These are phyloP conservation scores for Vigna reflexopilosa DNA, from an alignment of 306 rosid species.

Conservation along the genomic window DNA sequence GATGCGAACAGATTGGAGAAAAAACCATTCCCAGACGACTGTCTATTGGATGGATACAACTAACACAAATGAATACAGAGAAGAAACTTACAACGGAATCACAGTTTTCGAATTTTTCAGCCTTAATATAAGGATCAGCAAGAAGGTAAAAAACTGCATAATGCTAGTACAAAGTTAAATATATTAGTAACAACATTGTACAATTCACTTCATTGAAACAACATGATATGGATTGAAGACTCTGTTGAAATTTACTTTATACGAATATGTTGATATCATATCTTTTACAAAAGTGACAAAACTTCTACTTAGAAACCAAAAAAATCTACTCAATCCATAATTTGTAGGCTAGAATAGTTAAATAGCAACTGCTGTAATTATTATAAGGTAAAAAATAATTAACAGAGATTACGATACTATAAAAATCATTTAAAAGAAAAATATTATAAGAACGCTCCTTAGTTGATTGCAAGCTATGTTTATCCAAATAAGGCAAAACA, in stretches of 20 bases:
- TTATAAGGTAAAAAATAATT: too few species aligned
- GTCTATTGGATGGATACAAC: too few species aligned
- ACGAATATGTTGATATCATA: slow-evolving; percentile 12
- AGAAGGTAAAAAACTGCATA: not conserved
- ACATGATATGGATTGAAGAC: not conserved
- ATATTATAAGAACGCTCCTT: not conserved
- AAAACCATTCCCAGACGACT: too few species aligned
- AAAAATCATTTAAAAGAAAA: too few species aligned
- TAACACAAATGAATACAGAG: too few species aligned
- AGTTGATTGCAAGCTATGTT: too few species aligned
- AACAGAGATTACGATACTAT: too few species aligned
- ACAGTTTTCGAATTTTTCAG: too few species aligned
- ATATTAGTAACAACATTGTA: not conserved
- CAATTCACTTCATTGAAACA: not conserved
- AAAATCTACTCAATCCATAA: not conserved
- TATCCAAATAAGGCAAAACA: too few species aligned
- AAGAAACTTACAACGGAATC: too few species aligned
- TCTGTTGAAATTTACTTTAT: not conserved
- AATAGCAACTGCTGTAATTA: not conserved
- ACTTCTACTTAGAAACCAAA: not conserved
- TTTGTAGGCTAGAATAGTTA: not conserved
- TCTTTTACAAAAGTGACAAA: not conserved
- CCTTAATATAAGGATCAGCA: too few species aligned
- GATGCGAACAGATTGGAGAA: too few species aligned
- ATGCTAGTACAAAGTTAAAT: not conserved